A percentile compares a stretch with the other conserved stretches of the same genome.
Evolutionary conservation across 1,284 basidiomycete genomes (phyloP).

Genomic region (Ganoderma resinaceum): DNA sequence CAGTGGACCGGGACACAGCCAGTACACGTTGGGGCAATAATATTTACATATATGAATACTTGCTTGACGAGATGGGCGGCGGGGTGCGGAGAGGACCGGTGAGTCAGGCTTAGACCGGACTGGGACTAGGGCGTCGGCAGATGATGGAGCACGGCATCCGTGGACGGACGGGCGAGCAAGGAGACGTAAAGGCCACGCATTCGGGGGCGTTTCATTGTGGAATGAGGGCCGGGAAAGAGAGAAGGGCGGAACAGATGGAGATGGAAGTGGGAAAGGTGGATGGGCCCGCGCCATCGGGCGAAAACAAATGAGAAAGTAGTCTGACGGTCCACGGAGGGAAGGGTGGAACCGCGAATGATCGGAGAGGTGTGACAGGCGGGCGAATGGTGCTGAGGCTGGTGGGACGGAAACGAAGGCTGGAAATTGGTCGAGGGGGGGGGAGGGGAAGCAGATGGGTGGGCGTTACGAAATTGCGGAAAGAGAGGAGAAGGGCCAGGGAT

Average conservation of each 20-base stretch:
- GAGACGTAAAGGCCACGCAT: background rate
- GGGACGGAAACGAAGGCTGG: constrained; percentile 4
- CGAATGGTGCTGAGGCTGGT: constrained; percentile 3
- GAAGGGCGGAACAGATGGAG: constrained; percentile 11
- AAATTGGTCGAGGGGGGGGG: background rate
- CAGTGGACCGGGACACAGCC: background rate
- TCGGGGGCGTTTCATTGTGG: constrained; percentile 14
- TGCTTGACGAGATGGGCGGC: background rate
- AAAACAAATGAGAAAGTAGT: constrained; percentile 13
- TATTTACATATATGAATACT: background rate
- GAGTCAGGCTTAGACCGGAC: background rate
- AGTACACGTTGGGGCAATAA: background rate
- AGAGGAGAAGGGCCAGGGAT: background rate
- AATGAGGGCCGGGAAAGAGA: constrained; percentile 10
- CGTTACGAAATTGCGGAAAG: background rate
- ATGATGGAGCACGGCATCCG: constrained; percentile 5
- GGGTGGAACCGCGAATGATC: constrained; percentile 24
- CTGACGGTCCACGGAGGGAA: constrained; percentile 14
- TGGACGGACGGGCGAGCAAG: background rate
- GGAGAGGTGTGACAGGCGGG: constrained; percentile 28
- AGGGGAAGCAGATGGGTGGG: constrained; percentile 17
- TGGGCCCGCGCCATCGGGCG: constrained; percentile 25
- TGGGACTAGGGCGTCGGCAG: background rate
- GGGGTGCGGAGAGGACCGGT: background rate
- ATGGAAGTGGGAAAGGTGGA: background rate